Conservation (phyloP, 2,329 filamentous ascomycete genomes). For the Pseudogymnoascus sp. region DNA sequence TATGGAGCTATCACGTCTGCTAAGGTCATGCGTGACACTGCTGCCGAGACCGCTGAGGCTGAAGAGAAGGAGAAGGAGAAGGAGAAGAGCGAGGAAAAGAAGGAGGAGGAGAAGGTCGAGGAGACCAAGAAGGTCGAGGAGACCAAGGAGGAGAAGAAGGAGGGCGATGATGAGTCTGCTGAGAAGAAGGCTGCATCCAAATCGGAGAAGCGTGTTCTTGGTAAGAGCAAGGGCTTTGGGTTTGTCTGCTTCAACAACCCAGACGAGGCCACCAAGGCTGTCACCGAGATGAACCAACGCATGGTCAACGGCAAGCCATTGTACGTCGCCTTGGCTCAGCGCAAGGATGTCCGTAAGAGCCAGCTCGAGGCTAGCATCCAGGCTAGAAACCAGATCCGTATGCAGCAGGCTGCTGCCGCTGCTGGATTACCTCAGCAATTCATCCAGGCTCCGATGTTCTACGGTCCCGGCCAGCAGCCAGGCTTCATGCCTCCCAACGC, state of each 20-base stretch:
- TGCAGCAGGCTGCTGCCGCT: conserved; percentile 92
- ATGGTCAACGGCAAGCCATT: conserved; percentile 96
- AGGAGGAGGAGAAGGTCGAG: conserved; percentile 40
- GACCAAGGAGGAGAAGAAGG: conserved; percentile 35
- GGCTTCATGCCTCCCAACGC: conserved; percentile 52
- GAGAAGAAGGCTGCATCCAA: conserved; percentile 49
- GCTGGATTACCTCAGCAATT: conserved; percentile 81
- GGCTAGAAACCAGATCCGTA: conserved; percentile 94
- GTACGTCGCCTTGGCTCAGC: conserved; percentile 95
- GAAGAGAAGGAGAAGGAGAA: conserved; percentile 38
- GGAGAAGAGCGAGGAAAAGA: conserved; percentile 45
- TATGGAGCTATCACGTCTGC: conserved; percentile 96
- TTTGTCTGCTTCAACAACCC: conserved; percentile 99
- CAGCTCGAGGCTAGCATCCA: conserved; percentile 99
- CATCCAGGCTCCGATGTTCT: conserved; percentile 90
- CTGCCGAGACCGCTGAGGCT: conserved; percentile 41
- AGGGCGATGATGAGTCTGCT: conserved; percentile 43
- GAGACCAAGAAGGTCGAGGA: conserved; percentile 35
- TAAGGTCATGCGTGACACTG: conserved; percentile 95
- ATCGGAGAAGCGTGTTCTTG: conserved; percentile 50
- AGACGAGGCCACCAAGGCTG: conserved; percentile 97
- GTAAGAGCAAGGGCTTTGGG: conserved; percentile 99
- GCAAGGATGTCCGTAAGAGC: conserved; percentile 98
- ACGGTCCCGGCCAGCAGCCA: conserved; percentile 73
- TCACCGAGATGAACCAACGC: conserved; percentile 99